Base-by-base conservation (phyloP, 192 early-diverging fungal genomes). In the Entomortierella parvispora region DNA sequence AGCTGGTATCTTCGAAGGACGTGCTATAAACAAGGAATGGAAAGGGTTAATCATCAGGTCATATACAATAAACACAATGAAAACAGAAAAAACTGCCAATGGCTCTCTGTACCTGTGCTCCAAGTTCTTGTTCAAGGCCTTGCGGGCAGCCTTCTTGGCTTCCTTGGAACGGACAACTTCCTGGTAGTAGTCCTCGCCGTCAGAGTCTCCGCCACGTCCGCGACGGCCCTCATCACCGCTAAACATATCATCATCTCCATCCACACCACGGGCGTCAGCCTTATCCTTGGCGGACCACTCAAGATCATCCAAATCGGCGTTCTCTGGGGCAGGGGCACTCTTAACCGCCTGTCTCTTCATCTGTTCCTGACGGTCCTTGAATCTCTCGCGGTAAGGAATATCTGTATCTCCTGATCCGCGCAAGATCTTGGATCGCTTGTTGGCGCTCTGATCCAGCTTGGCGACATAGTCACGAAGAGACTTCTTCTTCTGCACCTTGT, bases 341-440 rank as follows among this genome's bases (percentile, higher is more conserved):
- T 74, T 81, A 48, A 68, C 70, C 11, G 67, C 62, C 51, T 80
- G 64, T 69, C 75, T 61, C 52, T 67, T 66, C 22, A 58, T 33
- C 28, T 82, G 68, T 48, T 71, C 67, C 44, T 79, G 67, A 10
- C 81, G 69, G 31, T 83, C 67, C 45, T 83, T 80, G 33, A 66
- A 63, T 55, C 82, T 76, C 49, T 92, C 86, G 62, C 87, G 91
- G 82, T 94, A 93, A 40, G 94, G 93, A 50, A 97, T 79, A 83
- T 96, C 95, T 20, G 83, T 69, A 78, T 96, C 94, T 62, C 93
- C 94, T n/a, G 69, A 68, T 17, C 67, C 68, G 2, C 54, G 45
- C 20, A 78, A 59, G 60, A 80, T 80, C 71, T 84, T 88, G 74
- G 63, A 55, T 8, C 68, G 59, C 59, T 82, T 86, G 45, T 69